phyloP scores from a whole-genome alignment of 2,329 filamentous ascomycete genomes.

The Diaporthe vexans region DNA sequence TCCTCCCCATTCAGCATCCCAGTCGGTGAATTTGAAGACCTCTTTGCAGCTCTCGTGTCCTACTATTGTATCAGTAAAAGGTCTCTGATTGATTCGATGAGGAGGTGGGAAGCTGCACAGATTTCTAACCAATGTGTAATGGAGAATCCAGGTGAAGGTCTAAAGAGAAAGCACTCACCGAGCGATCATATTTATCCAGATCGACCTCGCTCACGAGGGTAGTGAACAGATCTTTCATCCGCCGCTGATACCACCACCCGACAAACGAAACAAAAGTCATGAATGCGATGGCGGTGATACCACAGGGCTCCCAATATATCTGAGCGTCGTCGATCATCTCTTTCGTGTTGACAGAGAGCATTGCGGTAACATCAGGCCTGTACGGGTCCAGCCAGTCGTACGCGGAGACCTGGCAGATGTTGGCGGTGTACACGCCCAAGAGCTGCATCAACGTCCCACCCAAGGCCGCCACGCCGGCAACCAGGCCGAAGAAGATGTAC shows the following conservation, averaged over 20 bases:
- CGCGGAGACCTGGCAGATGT: slow-evolving; percentile 42
- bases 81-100: neutral
- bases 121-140: neutral
- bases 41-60: slow-evolving; percentile 1
- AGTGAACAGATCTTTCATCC: slow-evolving; percentile 46
- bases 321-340: slow-evolving; percentile 30
- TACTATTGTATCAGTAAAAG: neutral
- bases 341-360: slow-evolving; percentile 17
- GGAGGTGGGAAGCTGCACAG: neutral
- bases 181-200: slow-evolving; percentile 26
- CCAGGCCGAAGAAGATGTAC: slow-evolving; percentile 48
- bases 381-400: slow-evolving; percentile 43
- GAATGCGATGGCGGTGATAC: slow-evolving; percentile 46
- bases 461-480: slow-evolving; percentile 55
- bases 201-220: slow-evolving; percentile 25
- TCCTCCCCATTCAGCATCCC: neutral
- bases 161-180: neutral
- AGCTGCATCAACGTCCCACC: slow-evolving; percentile 48
- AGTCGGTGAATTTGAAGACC: neutral
- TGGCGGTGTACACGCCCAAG: slow-evolving; percentile 46
- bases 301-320: slow-evolving; percentile 44
- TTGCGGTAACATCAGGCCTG: neutral
- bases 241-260: slow-evolving; percentile 49
- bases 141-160: neutral
- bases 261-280: slow-evolving; percentile 46